Base-by-base conservation (phyloP, 2,329 filamentous ascomycete species). In the Xenoacremonium recifei region DNA sequence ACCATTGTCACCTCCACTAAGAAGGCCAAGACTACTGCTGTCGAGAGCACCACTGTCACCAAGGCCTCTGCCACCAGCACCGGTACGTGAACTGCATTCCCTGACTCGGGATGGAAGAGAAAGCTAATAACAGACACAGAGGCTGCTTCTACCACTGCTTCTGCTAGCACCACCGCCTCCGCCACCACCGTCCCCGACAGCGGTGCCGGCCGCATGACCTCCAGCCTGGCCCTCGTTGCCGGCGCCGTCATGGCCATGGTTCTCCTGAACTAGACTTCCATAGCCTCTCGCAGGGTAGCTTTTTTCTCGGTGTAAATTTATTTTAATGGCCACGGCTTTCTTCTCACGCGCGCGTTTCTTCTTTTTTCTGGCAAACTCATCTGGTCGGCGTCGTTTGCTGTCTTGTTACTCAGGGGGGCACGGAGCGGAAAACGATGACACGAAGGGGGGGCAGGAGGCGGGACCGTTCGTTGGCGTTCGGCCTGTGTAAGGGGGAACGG, bases 221-320 rank as follows among this genome's bases (percentile, higher is more conserved):
- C 63, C 25, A 59, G 60, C 21, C 40, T 65, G 42, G 61, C 57
- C 34, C 57, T 66, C 18, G 50, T 65, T 44, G 60, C 58, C 15
- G 64, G 58, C 49, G 65, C 56, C 40, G 52, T 60, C 41, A 59
- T 60, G 37, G 65, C 59, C 49, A 49, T 66, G 43, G 62, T 55
- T 42, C 62, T 58, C 53, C 47, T 68, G 30, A 56, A 57, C 50
- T 64, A 61, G n/a, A n/a, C n/a, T n/a, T n/a, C n/a, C n/a, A n/a
- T n/a, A n/a, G n/a, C n/a, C n/a, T n/a, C n/a, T n/a, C n/a, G n/a
- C n/a, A n/a, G n/a, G n/a, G n/a, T n/a, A n/a, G n/a, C n/a, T n/a
- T n/a, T n/a, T n/a, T n/a, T n/a, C n/a, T n/a, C n/a, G n/a, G n/a
- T n/a, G n/a, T n/a, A n/a, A n/a, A n/a, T n/a, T n/a, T n/a, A n/a